Base-by-base conservation (phyloP, 2,329 filamentous ascomycete species). In the Coniochaeta prunicola region DNA sequence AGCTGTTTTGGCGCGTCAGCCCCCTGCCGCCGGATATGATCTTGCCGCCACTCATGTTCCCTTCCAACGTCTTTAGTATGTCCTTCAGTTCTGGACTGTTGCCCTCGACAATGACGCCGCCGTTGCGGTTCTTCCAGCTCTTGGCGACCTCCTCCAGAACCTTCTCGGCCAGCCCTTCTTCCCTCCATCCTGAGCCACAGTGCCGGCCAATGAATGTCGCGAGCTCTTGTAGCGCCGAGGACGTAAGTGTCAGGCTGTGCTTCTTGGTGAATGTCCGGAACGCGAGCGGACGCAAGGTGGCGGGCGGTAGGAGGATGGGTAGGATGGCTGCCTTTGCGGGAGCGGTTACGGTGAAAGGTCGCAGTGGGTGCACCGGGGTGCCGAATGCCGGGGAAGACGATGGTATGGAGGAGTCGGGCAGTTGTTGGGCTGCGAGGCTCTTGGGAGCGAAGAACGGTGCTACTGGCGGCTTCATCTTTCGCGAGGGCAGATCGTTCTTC, bases 191-290 rank as follows among this genome's bases (percentile, higher is more conserved):
- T 59, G 92, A 92, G 34, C 94, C 94, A 71, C 94, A 99, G 73
- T 96, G 89, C 65, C 90, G 88, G 12, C 94, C 96, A 57, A 99
- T 89, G 71, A 99, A 99, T 1, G 84, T 82, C 21, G 94, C 92
- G 33, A 99, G 80, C 53, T 90, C 85, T 71, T 93, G 87, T 5
- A 99, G 78, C 0, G 94, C 91, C 0, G 92, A 86, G 0, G 93
- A 94, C 8, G 90, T 92, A 57, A 99, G 84, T 0, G 92, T 97
- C 59, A 99, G 79, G 66, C 93, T 96, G 75, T 99, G 91, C 70
- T 97, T 99, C 74, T 97, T 97, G 1, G 94, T 99, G 65, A 99
- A 96, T 0, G 91, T 96, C 53, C 94, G 86, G 69, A 99, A 97
- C 9, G 94, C 96, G 21, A 97, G 80, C 2, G 94, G 93, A 62